Conservation (phyloP, 1,284 basidiomycete genomes). For the Rhodotorula sp. region DNA sequence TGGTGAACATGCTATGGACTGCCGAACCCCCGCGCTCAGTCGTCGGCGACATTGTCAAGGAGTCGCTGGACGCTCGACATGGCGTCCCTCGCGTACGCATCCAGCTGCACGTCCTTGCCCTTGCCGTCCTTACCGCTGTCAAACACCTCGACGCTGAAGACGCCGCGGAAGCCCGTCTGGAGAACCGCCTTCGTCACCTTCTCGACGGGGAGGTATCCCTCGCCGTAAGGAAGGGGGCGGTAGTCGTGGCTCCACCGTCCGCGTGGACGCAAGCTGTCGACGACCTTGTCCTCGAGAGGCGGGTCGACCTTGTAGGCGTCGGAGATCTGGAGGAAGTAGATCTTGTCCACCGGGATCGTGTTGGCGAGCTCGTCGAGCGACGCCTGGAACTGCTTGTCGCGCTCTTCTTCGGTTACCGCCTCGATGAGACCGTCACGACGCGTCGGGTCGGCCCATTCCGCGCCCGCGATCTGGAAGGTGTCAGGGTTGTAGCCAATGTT, state of each 20-base stretch:
- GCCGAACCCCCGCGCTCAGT: background rate
- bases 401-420: conserved; percentile 1
- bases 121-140: conserved; percentile 10
- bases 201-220: conserved; percentile 36
- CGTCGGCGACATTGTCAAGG: background rate
- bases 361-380: conserved; percentile 27
- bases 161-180: conserved; percentile 36
- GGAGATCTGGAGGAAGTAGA: conserved; percentile 34
- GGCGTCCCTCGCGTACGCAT: conserved; percentile 3
- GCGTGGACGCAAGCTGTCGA: conserved; percentile 32
- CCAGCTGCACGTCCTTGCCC: conserved; percentile 1
- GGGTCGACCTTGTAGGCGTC: conserved; percentile 33
- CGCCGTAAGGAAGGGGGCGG: conserved; percentile 37
- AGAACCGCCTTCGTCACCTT: conserved; percentile 30
- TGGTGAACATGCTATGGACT: background rate
- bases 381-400: conserved; percentile 21
- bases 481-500: conserved; percentile 15
- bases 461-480: conserved; percentile 16
- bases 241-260: conserved; percentile 40
- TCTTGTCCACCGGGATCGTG: conserved; percentile 22
- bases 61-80: conserved; percentile 1
- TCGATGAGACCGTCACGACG: conserved; percentile 9
- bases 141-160: conserved; percentile 34
- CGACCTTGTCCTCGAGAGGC: conserved; percentile 31
- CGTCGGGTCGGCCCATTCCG: conserved; percentile 27